Base-by-base conservation (phyloP, 495 filamentous ascomycete species). In the Copromyces sp. region DNA sequence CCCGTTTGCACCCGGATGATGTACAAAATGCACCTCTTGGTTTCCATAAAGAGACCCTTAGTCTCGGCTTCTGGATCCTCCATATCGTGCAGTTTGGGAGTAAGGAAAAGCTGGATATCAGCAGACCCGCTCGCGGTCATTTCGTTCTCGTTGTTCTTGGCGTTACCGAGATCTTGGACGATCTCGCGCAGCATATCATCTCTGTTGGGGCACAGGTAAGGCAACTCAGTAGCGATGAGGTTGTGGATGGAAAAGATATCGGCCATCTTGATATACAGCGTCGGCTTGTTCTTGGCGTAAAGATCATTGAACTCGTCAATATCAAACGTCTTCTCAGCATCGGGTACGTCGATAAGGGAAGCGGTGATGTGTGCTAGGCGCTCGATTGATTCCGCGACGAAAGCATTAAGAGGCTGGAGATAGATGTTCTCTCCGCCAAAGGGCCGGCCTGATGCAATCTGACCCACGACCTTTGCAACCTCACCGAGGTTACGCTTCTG, bases 261-360 rank as follows among this genome's bases (percentile, higher is more conserved):
- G 17, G 92, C 88, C 90, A 98, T 94, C 82, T 99, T 99, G 82
- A 99, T 97, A 83, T 97, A 99, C 24, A 99, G 85, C 3, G 95
- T 98, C 3, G 95, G 95, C 78, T 97, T 97, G 69, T 93, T 94
- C 77, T 95, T 93, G 68, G 95, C 91, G 77, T 98, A 98, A 37
- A 98, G 88, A 77, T 99, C 95, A 75, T 98, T 97, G 86, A 95
- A 98, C 75, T 98, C 95, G 78, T 98, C 95, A 78, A 98, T 98
- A 79, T 98, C 96, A 79, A 97, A 99, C 29, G 94, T 94, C 65
- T 88, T 87, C 79, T 98, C 96, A 3, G 92, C 91, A 76, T 93
- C 90, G 68, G 92, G 91, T 24, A 98, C 90, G 14, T 90, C 89
- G 73, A 98, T 92, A 77, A 99, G 88, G 84, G 84, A 75, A 70